Evolutionary conservation across 2,329 filamentous ascomycete species (phyloP).

Genomic region (Neodidymelliopsis sp.): DNA sequence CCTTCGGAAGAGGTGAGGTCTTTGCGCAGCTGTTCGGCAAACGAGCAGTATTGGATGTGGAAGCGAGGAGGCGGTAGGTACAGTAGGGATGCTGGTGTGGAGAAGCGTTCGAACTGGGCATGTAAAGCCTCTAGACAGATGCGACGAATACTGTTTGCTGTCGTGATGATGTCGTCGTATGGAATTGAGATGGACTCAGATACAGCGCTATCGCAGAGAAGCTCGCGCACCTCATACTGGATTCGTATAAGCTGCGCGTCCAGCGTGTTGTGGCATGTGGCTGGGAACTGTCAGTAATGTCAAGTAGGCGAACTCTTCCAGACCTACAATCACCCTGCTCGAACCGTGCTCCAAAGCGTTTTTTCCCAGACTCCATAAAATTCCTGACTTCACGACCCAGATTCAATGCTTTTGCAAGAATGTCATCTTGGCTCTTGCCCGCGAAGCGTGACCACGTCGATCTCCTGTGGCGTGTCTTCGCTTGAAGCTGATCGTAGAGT

Average conservation of each 20-base stretch:
- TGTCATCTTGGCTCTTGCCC: constrained; percentile 34
- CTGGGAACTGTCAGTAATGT: constrained; percentile 30
- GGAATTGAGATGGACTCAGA: constrained; percentile 30
- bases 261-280: constrained; percentile 40
- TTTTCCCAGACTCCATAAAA: constrained; percentile 37
- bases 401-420: constrained; percentile 35
- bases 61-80: constrained; percentile 45
- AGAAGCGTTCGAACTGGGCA: constrained; percentile 39
- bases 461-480: constrained; percentile 28
- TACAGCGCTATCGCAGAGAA: constrained; percentile 39
- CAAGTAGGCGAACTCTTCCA: background rate
- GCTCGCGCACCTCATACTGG: constrained; percentile 43
- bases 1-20: constrained; percentile 28
- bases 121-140: constrained; percentile 40
- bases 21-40: constrained; percentile 38
- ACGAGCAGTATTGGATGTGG: constrained; percentile 44
- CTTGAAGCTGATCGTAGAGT: constrained; percentile 42
- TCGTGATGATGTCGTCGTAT: constrained; percentile 39
- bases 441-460: constrained; percentile 38
- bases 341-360: constrained; percentile 38
- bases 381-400: constrained; percentile 38
- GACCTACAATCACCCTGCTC: constrained; percentile 44
- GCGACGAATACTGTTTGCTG: constrained; percentile 43
- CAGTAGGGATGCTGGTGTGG: constrained; percentile 24
- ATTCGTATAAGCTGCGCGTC: constrained; percentile 42